Evolutionary conservation across 441 rosid species (phyloP).

Genomic region (Arabidopsis hybrid): DNA sequence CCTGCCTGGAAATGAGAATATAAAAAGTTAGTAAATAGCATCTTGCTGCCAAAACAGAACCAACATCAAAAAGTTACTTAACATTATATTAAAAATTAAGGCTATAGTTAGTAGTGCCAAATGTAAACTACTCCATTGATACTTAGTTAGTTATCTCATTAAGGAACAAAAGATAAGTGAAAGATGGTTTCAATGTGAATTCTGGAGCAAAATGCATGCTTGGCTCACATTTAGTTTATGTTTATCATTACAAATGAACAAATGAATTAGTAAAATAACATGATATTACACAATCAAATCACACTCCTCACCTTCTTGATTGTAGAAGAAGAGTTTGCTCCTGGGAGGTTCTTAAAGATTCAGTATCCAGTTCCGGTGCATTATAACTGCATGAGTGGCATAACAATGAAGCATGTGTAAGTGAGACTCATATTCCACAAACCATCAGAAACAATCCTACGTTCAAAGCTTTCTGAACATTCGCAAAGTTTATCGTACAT

Average conservation of each 20-base stretch:
- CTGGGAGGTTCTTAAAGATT: constrained; percentile 51
- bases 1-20: constrained; percentile 50
- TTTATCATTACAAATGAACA: background rate
- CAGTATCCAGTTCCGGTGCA: constrained; percentile 60
- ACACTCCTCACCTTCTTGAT: constrained; percentile 58
- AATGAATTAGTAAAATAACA: background rate
- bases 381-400: constrained; percentile 51
- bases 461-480: background rate
- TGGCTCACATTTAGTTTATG: background rate
- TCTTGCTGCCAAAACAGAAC: constrained; percentile 12
- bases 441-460: background rate
- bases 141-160: background rate
- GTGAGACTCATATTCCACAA: constrained; percentile 15
- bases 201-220: constrained; percentile 12
- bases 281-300: background rate
- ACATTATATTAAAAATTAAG: background rate
- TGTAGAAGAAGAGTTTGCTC: constrained; percentile 62
- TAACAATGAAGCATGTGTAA: constrained; percentile 28
- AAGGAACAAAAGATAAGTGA: constrained; percentile 2
- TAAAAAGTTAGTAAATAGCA: constrained; percentile 17
- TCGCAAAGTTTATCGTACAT: background rate
- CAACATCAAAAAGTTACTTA: background rate
- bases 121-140: background rate
- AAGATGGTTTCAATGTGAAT: background rate
- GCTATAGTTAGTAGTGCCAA: background rate